Conservation (phyloP, 495 filamentous ascomycete genomes). For the Hypoxylon intermedium region DNA sequence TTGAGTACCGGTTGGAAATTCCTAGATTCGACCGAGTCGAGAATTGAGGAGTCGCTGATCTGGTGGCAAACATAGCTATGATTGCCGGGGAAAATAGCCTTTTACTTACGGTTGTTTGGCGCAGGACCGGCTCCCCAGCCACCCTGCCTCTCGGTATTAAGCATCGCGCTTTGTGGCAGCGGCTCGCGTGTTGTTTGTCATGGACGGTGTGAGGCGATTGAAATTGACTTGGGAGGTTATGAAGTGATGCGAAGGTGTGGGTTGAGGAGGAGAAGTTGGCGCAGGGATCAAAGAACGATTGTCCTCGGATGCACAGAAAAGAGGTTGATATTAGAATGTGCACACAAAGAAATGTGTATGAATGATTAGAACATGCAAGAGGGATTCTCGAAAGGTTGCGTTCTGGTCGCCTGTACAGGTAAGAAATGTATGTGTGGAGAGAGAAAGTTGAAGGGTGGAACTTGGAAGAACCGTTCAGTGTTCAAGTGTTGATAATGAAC, state of each 20-base stretch:
- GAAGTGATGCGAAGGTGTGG: not conserved
- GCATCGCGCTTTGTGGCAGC: slow-evolving; percentile 30
- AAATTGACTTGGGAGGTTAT: not conserved
- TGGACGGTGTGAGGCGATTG: slow-evolving; percentile 7
- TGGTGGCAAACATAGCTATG: slow-evolving; percentile 7
- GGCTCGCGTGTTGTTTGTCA: slow-evolving; percentile 10
- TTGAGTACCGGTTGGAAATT: not conserved
- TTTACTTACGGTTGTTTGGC: slow-evolving; percentile 43
- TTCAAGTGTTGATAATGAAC: slow-evolving; percentile 11
- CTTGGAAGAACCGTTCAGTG: too few relatives aligned
- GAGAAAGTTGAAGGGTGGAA: too few relatives aligned
- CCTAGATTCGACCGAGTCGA: slow-evolving; percentile 8
- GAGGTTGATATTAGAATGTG: slow-evolving; percentile 5
- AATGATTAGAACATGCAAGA: not conserved
- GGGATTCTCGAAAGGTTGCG: not conserved
- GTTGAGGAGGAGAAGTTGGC: slow-evolving; percentile 4
- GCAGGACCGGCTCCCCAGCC: slow-evolving; percentile 35
- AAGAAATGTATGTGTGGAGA: not conserved
- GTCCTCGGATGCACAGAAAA: slow-evolving; percentile 13
- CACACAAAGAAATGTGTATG: slow-evolving; percentile 14
- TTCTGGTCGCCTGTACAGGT: not conserved
- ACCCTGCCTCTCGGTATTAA: slow-evolving; percentile 37
- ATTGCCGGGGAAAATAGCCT: slow-evolving; percentile 33
- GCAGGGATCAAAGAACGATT: slow-evolving; percentile 14
- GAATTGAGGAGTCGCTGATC: not conserved